Conservation (phyloP, 352 stramenopile species). For the Globisporangium cystogenes region DNA sequence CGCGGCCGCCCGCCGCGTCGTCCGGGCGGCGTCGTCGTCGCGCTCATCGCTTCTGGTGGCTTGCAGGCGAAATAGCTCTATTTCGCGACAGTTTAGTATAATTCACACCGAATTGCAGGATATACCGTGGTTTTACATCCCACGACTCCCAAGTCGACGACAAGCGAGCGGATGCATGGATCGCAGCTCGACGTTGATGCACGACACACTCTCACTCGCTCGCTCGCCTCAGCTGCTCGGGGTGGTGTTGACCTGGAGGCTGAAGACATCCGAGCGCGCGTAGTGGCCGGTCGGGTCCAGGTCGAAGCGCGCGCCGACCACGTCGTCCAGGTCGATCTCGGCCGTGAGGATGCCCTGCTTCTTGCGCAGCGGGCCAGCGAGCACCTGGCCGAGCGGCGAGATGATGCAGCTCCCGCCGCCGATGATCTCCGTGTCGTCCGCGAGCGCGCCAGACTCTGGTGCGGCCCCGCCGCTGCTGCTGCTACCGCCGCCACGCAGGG, state of each 20-base stretch:
- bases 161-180: too few relatives aligned
- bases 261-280: slow-evolving; percentile 17
- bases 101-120: too few relatives aligned
- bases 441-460: not conserved
- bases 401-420: slow-evolving; percentile 22
- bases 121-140: too few relatives aligned
- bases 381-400: slow-evolving; percentile 17
- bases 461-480: not conserved
- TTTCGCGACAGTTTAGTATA: too few relatives aligned
- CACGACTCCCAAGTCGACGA: too few relatives aligned
- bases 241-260: slow-evolving; percentile 10
- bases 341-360: slow-evolving; percentile 14
- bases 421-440: slow-evolving; percentile 19
- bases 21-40: too few relatives aligned
- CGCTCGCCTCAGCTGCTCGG: not conserved
- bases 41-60: not conserved
- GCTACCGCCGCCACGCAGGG: not conserved
- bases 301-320: slow-evolving; percentile 17
- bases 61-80: too few relatives aligned
- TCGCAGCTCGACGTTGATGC: too few relatives aligned
- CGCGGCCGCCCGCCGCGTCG: slow-evolving; percentile 7
- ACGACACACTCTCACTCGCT: not conserved
- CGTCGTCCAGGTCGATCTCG: slow-evolving; percentile 19
- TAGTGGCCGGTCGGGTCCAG: slow-evolving; percentile 19
- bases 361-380: slow-evolving; percentile 17